Conservation (phyloP, 2,329 filamentous ascomycete genomes). For the Phialophora chinensis region DNA sequence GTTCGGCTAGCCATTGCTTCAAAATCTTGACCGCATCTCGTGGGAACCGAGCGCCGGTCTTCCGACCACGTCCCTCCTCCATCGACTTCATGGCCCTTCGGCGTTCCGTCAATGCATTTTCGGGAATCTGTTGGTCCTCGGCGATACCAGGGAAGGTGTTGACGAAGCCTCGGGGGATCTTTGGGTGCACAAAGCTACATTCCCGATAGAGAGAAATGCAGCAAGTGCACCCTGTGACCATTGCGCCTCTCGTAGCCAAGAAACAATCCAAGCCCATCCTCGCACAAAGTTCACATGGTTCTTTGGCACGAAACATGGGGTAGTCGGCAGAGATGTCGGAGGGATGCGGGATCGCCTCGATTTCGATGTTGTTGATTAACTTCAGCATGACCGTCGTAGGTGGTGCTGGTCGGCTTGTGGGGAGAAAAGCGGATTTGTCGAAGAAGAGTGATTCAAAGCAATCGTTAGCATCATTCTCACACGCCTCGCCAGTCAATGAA, state of each 20-base stretch:
- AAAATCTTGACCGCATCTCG: conserved; percentile 78
- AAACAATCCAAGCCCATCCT: conserved; percentile 56
- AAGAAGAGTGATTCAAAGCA: conserved; percentile 51
- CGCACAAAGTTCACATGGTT: conserved; percentile 54
- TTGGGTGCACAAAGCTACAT: conserved; percentile 55
- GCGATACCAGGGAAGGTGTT: conserved; percentile 53
- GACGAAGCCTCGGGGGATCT: conserved; percentile 50
- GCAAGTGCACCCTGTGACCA: conserved; percentile 55
- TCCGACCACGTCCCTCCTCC: conserved; percentile 55
- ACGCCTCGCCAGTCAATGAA: conserved; percentile 47
- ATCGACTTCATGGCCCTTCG: conserved; percentile 50
- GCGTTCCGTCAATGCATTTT: conserved; percentile 49
- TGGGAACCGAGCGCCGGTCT: conserved; percentile 77
- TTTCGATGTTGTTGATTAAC: conserved; percentile 40
- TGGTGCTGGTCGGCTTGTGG: conserved; percentile 41
- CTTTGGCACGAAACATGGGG: conserved; percentile 53
- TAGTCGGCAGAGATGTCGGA: conserved; percentile 43
- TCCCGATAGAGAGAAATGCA: conserved; percentile 55
- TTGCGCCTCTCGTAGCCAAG: conserved; percentile 51
- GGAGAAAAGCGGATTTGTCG: conserved; percentile 50
- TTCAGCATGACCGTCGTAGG: conserved; percentile 38
- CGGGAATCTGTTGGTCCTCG: conserved; percentile 45
- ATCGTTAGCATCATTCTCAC: conserved; percentile 47
- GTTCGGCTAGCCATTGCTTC: conserved; percentile 82
- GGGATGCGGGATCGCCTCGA: conserved; percentile 38